Conservation (phyloP, 805 yeast species). For the Kazachstania africana region DNA sequence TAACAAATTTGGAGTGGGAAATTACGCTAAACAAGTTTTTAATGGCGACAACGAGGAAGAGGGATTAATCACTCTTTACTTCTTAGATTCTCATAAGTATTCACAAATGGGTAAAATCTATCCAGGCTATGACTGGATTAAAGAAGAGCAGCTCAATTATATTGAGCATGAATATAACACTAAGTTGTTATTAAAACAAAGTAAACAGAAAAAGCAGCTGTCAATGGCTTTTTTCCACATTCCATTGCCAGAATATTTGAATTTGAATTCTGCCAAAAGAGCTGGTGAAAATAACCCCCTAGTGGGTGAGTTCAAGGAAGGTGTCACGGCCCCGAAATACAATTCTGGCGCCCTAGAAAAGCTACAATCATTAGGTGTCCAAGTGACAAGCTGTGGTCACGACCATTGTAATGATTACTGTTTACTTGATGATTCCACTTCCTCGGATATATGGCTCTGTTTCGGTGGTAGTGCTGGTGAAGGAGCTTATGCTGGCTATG, state of each 20-base stretch:
- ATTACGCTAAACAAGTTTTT: conserved; percentile 48
- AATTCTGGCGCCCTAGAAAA: conserved; percentile 56
- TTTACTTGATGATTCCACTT: conserved; percentile 37
- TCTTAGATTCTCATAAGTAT: conserved; percentile 77
- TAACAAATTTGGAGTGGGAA: conserved; percentile 68
- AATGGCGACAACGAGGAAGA: conserved; percentile 25
- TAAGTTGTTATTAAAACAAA: conserved; percentile 20
- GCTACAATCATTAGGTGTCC: conserved; percentile 56
- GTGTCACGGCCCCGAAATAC: conserved; percentile 62
- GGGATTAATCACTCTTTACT: conserved; percentile 52
- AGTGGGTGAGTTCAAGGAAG: conserved; percentile 63
- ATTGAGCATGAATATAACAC: conserved; percentile 30
- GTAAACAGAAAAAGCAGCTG: conserved; percentile 32
- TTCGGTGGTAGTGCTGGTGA: conserved; percentile 92
- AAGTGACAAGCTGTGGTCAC: conserved; percentile 76
- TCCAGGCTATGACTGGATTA: conserved; percentile 83
- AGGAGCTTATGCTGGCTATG: conserved; percentile 94
- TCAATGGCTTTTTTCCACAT: conserved; percentile 92
- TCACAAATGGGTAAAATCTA: conserved; percentile 51
- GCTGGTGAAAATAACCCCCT: conserved; percentile 22
- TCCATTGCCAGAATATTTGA: conserved; percentile 76
- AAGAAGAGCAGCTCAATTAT: conserved; percentile 54
- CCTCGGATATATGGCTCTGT: conserved; percentile 60
- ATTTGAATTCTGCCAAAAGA: conserved; percentile 27
- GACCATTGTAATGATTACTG: conserved; percentile 95